These are phyloP conservation scores for Fusarium sublunatum DNA, from an alignment of 2,329 filamentous ascomycete species.

Conservation along the genomic window DNA sequence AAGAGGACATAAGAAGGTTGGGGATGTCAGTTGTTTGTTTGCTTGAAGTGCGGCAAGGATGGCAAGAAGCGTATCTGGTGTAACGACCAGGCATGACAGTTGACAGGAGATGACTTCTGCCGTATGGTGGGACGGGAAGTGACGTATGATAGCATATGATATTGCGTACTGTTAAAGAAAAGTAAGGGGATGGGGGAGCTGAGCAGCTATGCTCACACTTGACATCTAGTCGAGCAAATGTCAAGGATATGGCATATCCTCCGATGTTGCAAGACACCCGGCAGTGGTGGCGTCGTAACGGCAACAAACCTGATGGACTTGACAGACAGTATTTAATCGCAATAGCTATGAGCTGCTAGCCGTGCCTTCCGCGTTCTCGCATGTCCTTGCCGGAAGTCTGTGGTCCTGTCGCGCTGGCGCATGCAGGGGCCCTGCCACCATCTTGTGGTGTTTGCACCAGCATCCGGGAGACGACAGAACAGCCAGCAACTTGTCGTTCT, in stretches of 20 bases:
- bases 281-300: too few relatives aligned
- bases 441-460: background rate
- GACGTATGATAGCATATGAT: background rate
- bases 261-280: too few relatives aligned
- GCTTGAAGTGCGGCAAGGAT: background rate
- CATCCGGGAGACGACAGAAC: background rate
- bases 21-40: background rate
- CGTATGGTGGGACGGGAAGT: background rate
- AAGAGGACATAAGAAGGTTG: background rate
- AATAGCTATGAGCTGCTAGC: background rate
- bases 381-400: background rate
- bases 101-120: background rate
- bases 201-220: background rate
- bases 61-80: background rate
- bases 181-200: background rate
- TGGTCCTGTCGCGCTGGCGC: background rate
- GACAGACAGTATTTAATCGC: background rate
- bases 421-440: background rate
- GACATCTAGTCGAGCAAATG: background rate
- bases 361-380: background rate
- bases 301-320: background rate
- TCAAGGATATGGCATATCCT: background rate
- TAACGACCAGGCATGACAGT: background rate
- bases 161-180: background rate
- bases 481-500: background rate